Base-by-base conservation (phyloP, 208 protist species). In the Naegleria lovaniensis region DNA sequence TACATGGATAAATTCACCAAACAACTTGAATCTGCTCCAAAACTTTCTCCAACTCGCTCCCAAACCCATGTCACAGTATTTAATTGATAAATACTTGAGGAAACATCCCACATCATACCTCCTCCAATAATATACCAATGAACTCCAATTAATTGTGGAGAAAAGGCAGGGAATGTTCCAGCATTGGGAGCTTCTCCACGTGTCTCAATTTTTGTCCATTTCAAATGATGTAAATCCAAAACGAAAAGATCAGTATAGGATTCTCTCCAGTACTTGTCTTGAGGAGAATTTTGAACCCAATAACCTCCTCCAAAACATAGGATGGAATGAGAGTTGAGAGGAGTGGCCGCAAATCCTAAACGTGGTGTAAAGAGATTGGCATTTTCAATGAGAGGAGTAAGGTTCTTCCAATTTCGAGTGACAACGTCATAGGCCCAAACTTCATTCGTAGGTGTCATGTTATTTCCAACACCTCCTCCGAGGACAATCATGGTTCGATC, bases 51-150 rank as follows among this genome's bases (percentile, higher is more conserved):
- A 0, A 87, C 19, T 25, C 43, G 9, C 5, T 13, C 6, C 83
- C 83, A 87, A 22, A 7, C 43, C 16, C 19, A 51, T 36, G 11
- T 41, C 5, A 87, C 83, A 25, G 40, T 40, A 87, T 87, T 38
- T 2, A 87, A n/a, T 33, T 33, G 22, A 87, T 87, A 51, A 51
- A 87, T 51, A 29, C 33, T 38, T 48, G 36, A 41, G 19, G 39
- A 40, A 9, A 87, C 83, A 52, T 87, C 41, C 36, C 41, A 52
- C 19, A 52, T 13, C 15, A 51, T 87, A 15, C 40, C 83, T 51
- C 83, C 83, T 51, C 83, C 41, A 33, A 87, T 51, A 87, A 87
- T 33, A 51, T 40, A 87, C 83, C 33, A 87, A 33, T 87, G 83
- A 41, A 39, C 29, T 29, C 83, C 83, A 51, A 87, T 51, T 5